Base-by-base conservation (phyloP, 225 moss, liverwort and hornwort species). In the Bryum argenteum region DNA sequence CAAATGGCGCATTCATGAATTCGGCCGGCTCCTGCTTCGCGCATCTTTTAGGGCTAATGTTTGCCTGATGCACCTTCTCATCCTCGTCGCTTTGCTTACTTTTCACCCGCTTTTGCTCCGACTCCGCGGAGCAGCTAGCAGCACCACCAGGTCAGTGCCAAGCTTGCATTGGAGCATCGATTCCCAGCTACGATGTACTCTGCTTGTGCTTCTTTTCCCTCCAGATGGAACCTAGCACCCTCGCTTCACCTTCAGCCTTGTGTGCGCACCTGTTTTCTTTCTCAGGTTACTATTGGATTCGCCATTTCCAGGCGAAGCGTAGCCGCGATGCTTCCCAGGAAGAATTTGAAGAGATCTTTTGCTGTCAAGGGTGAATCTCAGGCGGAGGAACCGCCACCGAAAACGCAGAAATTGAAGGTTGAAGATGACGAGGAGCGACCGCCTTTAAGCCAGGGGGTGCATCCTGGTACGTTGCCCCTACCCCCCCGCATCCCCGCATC, bases 391-490 rank as follows among this genome's bases (percentile, higher is more conserved):
- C 58, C 24, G 20, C 15, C 44, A 4, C 1, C 67, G 10, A 59
- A 41, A 62, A 33, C 52, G 62, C 75, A 22, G 61, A 74, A 71
- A 38, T 23, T 14, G 71, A 78, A 75, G 57, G 3, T 14, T 48
- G 7, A 48, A 5, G 48, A 48, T 23, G 78, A 69, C 44, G 78
- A 78, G 33, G 66, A 63, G 18, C 75, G 83, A 21, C 87, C 87
- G 13, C 18, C 81, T 63, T 54, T 87, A 8, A 44, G 37, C 33
- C 62, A 50, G 13, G 87, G 83, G 8, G 83, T 87, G 59, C 87
- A 87, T 78, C 81, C 81, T 50, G 87, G 87, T 86, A 63, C 33
- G 67, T 62, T 67, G 54, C 19, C 56, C 45, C 44, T 21, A 63
- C 26, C n/a, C 8, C 37, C n/a, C n/a, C n/a, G n/a, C n/a, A n/a